Percentiles rank a stretch among this genome's conserved stretches.
These are phyloP conservation scores for Clathrus columnatus DNA, from an alignment of 768 basidiomycete species.

Conservation along the genomic window DNA sequence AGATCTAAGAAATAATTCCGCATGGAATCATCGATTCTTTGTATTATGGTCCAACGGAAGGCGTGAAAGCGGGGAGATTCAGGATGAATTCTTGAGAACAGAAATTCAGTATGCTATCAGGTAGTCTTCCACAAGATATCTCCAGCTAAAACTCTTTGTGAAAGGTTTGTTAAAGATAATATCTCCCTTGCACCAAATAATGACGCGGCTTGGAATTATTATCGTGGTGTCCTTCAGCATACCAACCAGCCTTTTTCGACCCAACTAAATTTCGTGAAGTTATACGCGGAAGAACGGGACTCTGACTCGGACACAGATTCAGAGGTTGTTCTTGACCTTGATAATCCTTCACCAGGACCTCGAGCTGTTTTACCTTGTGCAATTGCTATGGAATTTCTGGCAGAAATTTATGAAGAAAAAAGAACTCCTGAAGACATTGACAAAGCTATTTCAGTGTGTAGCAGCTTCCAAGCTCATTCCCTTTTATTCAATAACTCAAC, in stretches of 20 bases:
- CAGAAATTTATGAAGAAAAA: constrained; percentile 59
- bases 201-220: constrained; percentile 93
- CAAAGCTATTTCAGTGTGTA: constrained; percentile 29
- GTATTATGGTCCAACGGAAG: constrained; percentile 66
- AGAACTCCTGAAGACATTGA: constrained; percentile 36
- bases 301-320: constrained; percentile 2
- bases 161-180: constrained; percentile 72
- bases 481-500: constrained; percentile 9
- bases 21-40: constrained; percentile 95
- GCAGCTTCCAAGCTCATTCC: constrained; percentile 18
- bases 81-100: constrained; percentile 48
- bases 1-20: constrained; percentile 93
- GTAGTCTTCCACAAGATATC: background rate
- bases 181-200: constrained; percentile 89
- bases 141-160: background rate
- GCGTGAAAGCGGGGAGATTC: constrained; percentile 51
- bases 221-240: constrained; percentile 72
- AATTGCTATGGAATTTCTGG: constrained; percentile 78
- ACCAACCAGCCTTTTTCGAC: constrained; percentile 48
- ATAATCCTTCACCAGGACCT: constrained; percentile 59
- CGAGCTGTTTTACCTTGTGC: constrained; percentile 68
- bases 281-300: constrained; percentile 43
- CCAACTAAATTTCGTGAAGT: constrained; percentile 50
- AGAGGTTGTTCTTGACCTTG: constrained; percentile 47
- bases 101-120: constrained; percentile 64